phyloP scores from a whole-genome alignment of 495 filamentous ascomycete species.

The Talaromyces borbonicus region DNA sequence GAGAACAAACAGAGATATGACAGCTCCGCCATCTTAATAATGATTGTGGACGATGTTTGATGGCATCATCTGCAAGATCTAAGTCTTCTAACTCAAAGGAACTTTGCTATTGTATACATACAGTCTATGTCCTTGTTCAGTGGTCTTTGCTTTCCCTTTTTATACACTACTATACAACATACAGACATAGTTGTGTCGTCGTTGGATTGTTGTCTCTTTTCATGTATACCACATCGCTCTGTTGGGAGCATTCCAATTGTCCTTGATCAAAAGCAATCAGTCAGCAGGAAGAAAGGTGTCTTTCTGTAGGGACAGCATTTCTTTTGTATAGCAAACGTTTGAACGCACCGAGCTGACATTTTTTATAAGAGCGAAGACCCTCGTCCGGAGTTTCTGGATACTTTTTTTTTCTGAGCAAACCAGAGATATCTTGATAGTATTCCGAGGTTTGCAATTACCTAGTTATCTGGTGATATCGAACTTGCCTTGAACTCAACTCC shows the following conservation, averaged over 20 bases:
- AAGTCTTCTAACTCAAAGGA: neutral
- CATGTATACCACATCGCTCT: constrained; percentile 1
- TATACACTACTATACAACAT: neutral
- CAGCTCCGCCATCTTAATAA: constrained; percentile 1
- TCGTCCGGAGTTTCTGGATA: too few relatives aligned
- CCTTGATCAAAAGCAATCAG: neutral
- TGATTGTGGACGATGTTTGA: neutral
- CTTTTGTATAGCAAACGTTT: too few relatives aligned
- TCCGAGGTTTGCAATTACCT: too few relatives aligned
- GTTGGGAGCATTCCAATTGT: neutral
- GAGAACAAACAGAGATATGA: constrained; percentile 3
- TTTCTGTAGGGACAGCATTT: neutral
- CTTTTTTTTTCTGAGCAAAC: too few relatives aligned
- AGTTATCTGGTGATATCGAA: too few relatives aligned
- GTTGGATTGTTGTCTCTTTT: neutral
- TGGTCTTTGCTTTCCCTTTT: neutral
- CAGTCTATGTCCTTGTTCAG: neutral
- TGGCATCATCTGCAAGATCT: neutral
- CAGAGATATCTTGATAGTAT: too few relatives aligned
- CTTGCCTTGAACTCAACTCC: neutral
- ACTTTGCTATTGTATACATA: constrained; percentile 1
- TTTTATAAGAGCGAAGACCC: too few relatives aligned
- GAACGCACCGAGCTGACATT: too few relatives aligned
- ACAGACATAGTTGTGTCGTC: neutral
- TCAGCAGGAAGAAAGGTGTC: neutral